phyloP scores from a whole-genome alignment of 768 basidiomycete genomes.

The Dentipellis sp. region DNA sequence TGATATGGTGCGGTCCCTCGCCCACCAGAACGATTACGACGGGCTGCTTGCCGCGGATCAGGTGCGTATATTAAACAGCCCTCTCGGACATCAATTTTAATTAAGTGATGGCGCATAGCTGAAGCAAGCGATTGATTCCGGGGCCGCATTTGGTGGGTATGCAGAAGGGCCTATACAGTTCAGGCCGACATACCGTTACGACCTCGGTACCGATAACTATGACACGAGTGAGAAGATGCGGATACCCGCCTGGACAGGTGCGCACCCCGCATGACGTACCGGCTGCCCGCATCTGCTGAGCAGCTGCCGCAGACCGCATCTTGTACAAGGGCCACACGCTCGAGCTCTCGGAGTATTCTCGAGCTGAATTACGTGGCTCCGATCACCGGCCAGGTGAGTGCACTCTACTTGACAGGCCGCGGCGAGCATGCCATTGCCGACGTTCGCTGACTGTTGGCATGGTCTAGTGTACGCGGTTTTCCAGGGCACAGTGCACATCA shows the following conservation, averaged over 20 bases:
- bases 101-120: conserved; percentile 37
- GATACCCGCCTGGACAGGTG: conserved; percentile 96
- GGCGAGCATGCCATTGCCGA: not conserved
- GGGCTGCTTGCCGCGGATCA: conserved; percentile 78
- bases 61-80: conserved; percentile 33
- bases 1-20: conserved; percentile 63
- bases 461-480: conserved; percentile 76
- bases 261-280: conserved; percentile 15
- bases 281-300: conserved; percentile 1
- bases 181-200: conserved; percentile 91
- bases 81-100: conserved; percentile 1
- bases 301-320: conserved; percentile 66
- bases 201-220: conserved; percentile 73
- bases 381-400: conserved; percentile 85
- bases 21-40: conserved; percentile 57
- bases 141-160: conserved; percentile 75
- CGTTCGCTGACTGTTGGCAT: not conserved
- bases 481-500: conserved; percentile 62
- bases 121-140: conserved; percentile 55
- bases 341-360: conserved; percentile 69
- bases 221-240: conserved; percentile 96
- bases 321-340: conserved; percentile 69
- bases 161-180: conserved; percentile 89
- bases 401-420: not conserved
- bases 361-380: conserved; percentile 82